Conservation (phyloP, 768 basidiomycete genomes). For the Cantharellus anzutake region DNA sequence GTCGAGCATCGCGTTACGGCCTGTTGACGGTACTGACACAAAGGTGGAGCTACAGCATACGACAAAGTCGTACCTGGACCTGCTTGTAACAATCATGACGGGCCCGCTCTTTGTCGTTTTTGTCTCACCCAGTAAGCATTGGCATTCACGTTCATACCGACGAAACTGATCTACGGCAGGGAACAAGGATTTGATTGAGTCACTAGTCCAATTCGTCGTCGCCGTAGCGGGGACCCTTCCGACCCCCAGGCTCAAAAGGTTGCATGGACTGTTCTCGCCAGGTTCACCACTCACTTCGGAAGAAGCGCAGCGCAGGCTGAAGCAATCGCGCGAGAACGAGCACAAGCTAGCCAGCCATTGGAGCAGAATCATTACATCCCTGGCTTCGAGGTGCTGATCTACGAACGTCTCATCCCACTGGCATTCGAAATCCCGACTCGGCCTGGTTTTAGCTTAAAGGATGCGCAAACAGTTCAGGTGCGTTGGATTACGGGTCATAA, state of each 20-base stretch:
- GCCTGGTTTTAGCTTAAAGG: conserved; percentile 70
- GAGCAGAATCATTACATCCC: conserved; percentile 32
- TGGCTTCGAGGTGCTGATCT: conserved; percentile 84
- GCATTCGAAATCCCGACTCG: conserved; percentile 67
- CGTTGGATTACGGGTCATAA: conserved; percentile 15
- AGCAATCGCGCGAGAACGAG: conserved; percentile 15
- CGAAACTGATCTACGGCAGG: conserved; percentile 23
- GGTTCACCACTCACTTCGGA: conserved; percentile 50
- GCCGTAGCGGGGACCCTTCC: conserved; percentile 49
- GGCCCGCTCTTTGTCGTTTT: conserved; percentile 72
- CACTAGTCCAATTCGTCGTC: conserved; percentile 55
- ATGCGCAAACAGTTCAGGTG: conserved; percentile 72
- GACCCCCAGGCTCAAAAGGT: conserved; percentile 62
- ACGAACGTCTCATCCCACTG: conserved; percentile 63
- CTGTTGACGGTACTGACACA: conserved; percentile 74
- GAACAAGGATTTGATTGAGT: conserved; percentile 44
- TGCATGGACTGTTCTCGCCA: conserved; percentile 61
- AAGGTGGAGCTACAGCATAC: conserved; percentile 57
- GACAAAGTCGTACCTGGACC: conserved; percentile 69
- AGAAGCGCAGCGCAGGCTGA: conserved; percentile 22
- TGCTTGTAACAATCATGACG: conserved; percentile 64
- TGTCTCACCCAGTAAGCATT: conserved; percentile 57
- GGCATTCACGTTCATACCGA: conserved; percentile 4
- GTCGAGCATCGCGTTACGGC: conserved; percentile 56
- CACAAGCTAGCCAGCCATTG: conserved; percentile 11